phyloP scores from a whole-genome alignment of 2,329 filamentous ascomycete species.

The Aspergillus viridinutans region DNA sequence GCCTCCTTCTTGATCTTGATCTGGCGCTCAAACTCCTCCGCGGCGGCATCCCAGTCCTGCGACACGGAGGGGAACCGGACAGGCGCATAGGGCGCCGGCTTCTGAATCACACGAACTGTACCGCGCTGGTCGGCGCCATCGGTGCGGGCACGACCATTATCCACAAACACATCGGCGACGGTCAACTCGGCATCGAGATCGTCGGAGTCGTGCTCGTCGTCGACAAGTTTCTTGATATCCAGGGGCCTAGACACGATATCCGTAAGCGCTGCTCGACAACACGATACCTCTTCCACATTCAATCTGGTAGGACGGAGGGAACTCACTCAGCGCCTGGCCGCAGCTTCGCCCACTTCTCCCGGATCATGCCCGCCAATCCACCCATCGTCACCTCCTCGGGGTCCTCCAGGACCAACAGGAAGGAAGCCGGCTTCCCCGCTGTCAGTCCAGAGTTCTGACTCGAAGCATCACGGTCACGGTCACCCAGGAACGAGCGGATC shows the following conservation, averaged over 20 bases:
- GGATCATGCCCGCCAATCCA: conserved; percentile 28
- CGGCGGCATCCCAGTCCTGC: conserved; percentile 32
- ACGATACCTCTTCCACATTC: not conserved
- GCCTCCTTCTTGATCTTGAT: conserved; percentile 12
- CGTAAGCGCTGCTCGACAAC: conserved; percentile 2
- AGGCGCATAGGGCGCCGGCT: conserved; percentile 19
- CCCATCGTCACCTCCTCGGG: conserved; percentile 31
- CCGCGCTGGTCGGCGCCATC: conserved; percentile 35
- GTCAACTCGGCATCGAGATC: conserved; percentile 31
- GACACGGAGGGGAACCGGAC: conserved; percentile 32
- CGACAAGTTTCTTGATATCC: conserved; percentile 35
- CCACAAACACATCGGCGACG: conserved; percentile 37
- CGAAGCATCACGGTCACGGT: conserved; percentile 11
- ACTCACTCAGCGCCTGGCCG: conserved; percentile 32
- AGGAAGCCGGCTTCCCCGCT: conserved; percentile 20
- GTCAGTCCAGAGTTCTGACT: conserved; percentile 5
- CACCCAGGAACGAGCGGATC: conserved; percentile 11
- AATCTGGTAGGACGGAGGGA: not conserved
- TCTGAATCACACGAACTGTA: conserved; percentile 32
- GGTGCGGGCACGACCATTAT: conserved; percentile 29
- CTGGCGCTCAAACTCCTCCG: conserved; percentile 15
- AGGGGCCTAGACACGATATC: conserved; percentile 22
- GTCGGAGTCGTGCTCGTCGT: conserved; percentile 29
- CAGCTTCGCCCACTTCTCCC: conserved; percentile 31
- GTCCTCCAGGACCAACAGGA: conserved; percentile 27